Evolutionary conservation across 768 basidiomycete species (phyloP), one percentile per base, ranked within the genome.

Genomic region (Dendrothele bispora): DNA sequence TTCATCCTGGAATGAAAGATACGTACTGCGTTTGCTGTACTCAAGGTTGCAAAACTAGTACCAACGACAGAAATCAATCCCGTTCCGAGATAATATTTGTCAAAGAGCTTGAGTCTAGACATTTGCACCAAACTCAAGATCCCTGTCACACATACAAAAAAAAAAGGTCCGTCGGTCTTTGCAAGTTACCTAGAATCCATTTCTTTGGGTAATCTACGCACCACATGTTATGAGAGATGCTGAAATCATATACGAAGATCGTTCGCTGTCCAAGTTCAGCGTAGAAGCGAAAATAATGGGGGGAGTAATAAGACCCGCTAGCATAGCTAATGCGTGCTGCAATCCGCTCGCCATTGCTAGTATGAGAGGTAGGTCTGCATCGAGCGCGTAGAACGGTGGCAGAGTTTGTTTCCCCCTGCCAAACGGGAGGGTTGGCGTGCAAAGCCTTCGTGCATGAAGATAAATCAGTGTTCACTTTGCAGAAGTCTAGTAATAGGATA

Each of bases 41-140:
- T 84, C 11, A 91, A 71, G 0, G 88, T 88, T 3, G 87, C 77
- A 56, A 91, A 91, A 56, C 83, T 86, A 2, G 85, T 88, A 15
- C 90, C 91, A 4, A 91, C 88, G n/a, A 92, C 88, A 4, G 84
- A 83, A 45, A 92, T 72, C 18, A 91, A 65, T 0, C 91, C 90
- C 17, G 88, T 89, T 3, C 88, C 87, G 14, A 91, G 71, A 51
- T 81, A 82, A 56, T 88, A 88, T 2, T 78, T 72, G 11, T 70
- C 64, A 52, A 78, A 83, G 1, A 91, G 70, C 28, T 66, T 74
- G 37, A 87, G 53, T 2, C 85, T 72, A 2, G 86, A 87, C 80
- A 92, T 89, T 56, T 93, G 91, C 3, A 92, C 78, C 17, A 86
- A 65, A 60, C 86, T 88, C 24, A 90, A 58, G 28, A 89, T 85